Evolutionary conservation across 768 basidiomycete species (phyloP).

Genomic region (Tephrocybe sp.): DNA sequence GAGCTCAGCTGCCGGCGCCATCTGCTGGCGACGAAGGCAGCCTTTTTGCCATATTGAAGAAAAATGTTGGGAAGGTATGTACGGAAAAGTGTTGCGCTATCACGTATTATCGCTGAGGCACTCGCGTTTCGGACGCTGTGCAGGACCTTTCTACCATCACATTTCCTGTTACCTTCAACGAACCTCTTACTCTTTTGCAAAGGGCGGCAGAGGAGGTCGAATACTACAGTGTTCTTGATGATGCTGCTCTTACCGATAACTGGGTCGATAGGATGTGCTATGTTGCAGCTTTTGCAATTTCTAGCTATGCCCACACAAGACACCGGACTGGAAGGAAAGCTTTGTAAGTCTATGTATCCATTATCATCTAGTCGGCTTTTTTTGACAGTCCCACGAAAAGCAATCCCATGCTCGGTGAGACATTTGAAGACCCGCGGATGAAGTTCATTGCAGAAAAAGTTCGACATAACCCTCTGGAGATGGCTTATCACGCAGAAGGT

Average conservation of each 20-base stretch:
- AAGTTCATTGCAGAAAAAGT: constrained; percentile 88
- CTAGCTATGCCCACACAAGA: constrained; percentile 79
- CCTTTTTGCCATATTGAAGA: constrained; percentile 79
- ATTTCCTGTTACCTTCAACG: constrained; percentile 90
- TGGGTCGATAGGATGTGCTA: constrained; percentile 70
- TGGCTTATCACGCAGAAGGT: constrained; percentile 86
- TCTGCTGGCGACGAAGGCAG: constrained; percentile 77
- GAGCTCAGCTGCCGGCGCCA: constrained; percentile 60
- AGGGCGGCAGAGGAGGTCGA: constrained; percentile 83
- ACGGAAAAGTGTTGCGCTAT: neutral
- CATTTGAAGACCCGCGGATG: constrained; percentile 81
- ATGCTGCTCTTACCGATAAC: constrained; percentile 59
- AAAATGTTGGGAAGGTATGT: constrained; percentile 82
- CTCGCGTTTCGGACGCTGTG: neutral
- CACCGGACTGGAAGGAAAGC: constrained; percentile 83
- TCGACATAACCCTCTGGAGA: constrained; percentile 78
- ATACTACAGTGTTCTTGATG: constrained; percentile 67
- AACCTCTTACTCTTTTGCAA: constrained; percentile 82
- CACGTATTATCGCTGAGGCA: constrained; percentile 1
- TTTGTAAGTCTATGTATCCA: constrained; percentile 68
- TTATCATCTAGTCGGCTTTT: constrained; percentile 2
- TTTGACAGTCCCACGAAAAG: constrained; percentile 39
- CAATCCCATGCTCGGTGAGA: constrained; percentile 88
- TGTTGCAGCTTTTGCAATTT: constrained; percentile 84
- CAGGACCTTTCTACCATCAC: constrained; percentile 82